Evolutionary conservation across 2,329 filamentous ascomycete species (phyloP), one percentile per base, ranked within the genome.

Genomic region (Mycogone perniciosa): DNA sequence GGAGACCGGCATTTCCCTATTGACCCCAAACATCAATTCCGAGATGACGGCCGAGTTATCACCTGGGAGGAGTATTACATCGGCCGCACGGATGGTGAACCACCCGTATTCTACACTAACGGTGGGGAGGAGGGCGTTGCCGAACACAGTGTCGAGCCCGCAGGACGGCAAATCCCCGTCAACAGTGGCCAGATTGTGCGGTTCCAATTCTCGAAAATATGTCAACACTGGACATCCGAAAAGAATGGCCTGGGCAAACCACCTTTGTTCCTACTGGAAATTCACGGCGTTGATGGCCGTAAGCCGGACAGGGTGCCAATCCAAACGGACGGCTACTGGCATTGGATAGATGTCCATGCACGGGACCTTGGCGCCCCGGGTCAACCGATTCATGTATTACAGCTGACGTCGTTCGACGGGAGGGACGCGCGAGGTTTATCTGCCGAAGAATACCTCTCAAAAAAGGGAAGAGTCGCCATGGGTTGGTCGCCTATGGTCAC

Each of bases 21-120:
- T 4, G 79, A 96, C 54, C 67, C 74, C 11, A 67, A 69, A 4
- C 74, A 88, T 53, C 91, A 95, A 64, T 92, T 86, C 71, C 83
- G 88, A 37, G 74, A 75, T 10, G 89, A 95, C 60, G 86, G 88
- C 1, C 74, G 83, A 3, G 67, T 73, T 4, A 71, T 84, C 5
- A 76, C 75, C 0, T 97, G 90, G 89, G 87, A 91, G 57, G 86
- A 95, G 60, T 97, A 96, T 64, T 81, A 86, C 50, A 67, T 82
- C 13, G 86, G 85, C 4, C 77, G 80, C 39, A 69, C 75, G 1
- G 68, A 71, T 2, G 74, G 73, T 34, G 74, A 77, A 54, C 71
- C 71, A 4, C 69, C 76, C 9, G 64, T 67, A n/a, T 69, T 76
- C 52, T 82, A 69, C 55, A 66, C 66, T 26, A 71, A 70, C 10